A percentile compares a stretch with the other conserved stretches of the same genome.
Evolutionary conservation across 225 moss, liverwort and hornwort species (phyloP).

Genomic region (Takakia lepidozioides): DNA sequence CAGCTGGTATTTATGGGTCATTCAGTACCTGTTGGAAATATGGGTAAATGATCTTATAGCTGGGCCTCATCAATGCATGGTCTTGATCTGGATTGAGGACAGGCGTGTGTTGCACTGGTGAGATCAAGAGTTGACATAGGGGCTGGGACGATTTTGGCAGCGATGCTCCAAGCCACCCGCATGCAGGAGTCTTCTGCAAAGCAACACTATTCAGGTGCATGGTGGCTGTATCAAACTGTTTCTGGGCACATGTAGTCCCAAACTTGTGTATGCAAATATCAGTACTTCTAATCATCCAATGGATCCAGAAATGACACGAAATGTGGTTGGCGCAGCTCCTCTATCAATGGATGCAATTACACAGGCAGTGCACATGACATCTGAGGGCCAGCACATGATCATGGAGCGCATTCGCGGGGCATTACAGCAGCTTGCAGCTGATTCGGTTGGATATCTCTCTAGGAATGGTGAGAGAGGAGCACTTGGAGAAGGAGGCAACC

Average conservation of each 20-base stretch:
- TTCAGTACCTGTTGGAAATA: too few relatives aligned
- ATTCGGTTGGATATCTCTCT: conserved; percentile 66
- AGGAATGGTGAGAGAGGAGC: conserved; percentile 52
- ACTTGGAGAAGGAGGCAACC: conserved; percentile 47
- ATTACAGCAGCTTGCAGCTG: conserved; percentile 73
- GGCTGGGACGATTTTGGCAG: conserved; percentile 68
- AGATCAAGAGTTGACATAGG: conserved; percentile 60
- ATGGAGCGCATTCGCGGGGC: conserved; percentile 81
- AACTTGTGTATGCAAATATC: too few relatives aligned
- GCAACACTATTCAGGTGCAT: conserved; percentile 60
- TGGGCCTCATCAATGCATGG: too few relatives aligned
- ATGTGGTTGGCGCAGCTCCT: conserved; percentile 43
- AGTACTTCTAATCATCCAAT: too few relatives aligned
- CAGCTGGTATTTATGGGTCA: too few relatives aligned
- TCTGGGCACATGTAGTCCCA: too few relatives aligned
- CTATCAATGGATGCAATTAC: conserved; percentile 62
- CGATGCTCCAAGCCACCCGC: conserved; percentile 66
- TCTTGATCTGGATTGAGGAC: conserved; percentile 6
- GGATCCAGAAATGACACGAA: too few relatives aligned
- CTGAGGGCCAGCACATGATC: conserved; percentile 72
- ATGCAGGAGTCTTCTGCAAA: conserved; percentile 54
- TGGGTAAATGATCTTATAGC: too few relatives aligned
- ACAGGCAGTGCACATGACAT: conserved; percentile 55
- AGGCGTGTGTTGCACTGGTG: conserved; percentile 78
- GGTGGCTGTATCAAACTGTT: too few relatives aligned